Conservation (phyloP, 192 early-diverging fungal species). For the Nowakowskiella sp. region DNA sequence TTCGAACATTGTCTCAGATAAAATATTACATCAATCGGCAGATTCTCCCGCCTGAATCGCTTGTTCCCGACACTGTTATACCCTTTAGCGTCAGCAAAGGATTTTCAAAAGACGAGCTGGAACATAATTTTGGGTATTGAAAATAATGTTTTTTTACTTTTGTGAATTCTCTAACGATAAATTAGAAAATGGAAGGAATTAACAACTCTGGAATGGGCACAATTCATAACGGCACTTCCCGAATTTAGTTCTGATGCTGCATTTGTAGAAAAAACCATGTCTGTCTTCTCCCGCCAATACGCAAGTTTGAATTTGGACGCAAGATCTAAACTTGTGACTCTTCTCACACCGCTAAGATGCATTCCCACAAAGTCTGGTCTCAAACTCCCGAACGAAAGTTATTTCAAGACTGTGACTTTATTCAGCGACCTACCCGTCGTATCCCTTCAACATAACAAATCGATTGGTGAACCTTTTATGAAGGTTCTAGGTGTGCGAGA, state of each 20-base stretch:
- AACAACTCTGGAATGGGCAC: conserved; percentile 53
- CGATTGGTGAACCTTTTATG: conserved; percentile 49
- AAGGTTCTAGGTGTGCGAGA: conserved; percentile 70
- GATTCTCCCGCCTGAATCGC: conserved; percentile 51
- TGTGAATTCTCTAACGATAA: conserved; percentile 10
- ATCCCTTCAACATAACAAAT: conserved; percentile 39
- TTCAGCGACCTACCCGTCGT: conserved; percentile 78
- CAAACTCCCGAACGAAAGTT: conserved; percentile 56
- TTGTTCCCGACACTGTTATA: conserved; percentile 49
- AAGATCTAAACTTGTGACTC: conserved; percentile 21
- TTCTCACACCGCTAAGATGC: conserved; percentile 35
- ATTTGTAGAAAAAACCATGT: conserved; percentile 64
- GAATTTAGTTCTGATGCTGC: conserved; percentile 39
- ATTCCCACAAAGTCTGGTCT: conserved; percentile 67
- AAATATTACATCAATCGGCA: conserved; percentile 60
- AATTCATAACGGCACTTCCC: conserved; percentile 35
- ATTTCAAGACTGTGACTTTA: conserved; percentile 70
- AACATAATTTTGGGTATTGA: conserved; percentile 36
- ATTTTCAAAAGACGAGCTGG: conserved; percentile 55
- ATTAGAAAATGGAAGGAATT: conserved; percentile 41
- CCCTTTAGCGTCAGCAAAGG: conserved; percentile 56
- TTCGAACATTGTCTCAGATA: conserved; percentile 37
- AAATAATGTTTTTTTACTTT: neutral
- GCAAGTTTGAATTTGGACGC: conserved; percentile 11
- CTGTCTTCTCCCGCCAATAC: conserved; percentile 42